These are phyloP conservation scores for Plasmodium berghei DNA, from an alignment of 169 alveolate genomes.

Conservation along the genomic window DNA sequence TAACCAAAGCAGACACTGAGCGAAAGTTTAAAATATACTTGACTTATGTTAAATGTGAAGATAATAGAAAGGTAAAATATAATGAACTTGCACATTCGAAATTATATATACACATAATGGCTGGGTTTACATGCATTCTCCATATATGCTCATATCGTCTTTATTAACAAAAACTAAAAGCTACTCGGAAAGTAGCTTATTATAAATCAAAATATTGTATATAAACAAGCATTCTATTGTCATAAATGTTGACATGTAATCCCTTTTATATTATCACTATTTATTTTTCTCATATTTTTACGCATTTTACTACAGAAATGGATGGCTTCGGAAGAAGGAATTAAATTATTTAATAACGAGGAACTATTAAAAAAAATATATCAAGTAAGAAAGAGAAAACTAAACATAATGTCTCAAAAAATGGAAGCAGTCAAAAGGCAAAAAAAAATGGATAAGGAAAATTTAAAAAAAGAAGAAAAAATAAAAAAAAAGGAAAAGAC, in stretches of 20 bases:
- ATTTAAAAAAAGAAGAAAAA: conserved; percentile 68
- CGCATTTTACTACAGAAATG: conserved; percentile 32
- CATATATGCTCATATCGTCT: neutral
- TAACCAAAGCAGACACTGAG: conserved; percentile 72
- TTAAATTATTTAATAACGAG: conserved; percentile 61
- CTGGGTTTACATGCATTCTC: neutral
- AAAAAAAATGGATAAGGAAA: conserved; percentile 58
- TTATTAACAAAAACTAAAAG: neutral
- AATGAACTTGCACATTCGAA: neutral
- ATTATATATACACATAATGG: neutral
- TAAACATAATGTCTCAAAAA: conserved; percentile 51
- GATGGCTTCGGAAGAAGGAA: conserved; percentile 76
- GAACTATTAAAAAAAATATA: conserved; percentile 45
- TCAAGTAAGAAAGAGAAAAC: conserved; percentile 55
- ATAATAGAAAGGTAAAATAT: conserved; percentile 51
- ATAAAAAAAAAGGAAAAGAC: conserved; percentile 68
- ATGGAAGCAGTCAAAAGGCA: conserved; percentile 66
- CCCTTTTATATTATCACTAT: neutral
- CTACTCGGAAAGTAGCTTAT: too few species aligned
- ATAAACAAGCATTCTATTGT: too few species aligned
- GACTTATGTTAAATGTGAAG: conserved; percentile 57
- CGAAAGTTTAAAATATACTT: conserved; percentile 62
- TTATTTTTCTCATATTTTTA: neutral
- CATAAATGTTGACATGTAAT: too few species aligned
- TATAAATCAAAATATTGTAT: too few species aligned